These are phyloP conservation scores for Cercospora janseana DNA, from an alignment of 2,329 filamentous ascomycete genomes.

Conservation along the genomic window DNA sequence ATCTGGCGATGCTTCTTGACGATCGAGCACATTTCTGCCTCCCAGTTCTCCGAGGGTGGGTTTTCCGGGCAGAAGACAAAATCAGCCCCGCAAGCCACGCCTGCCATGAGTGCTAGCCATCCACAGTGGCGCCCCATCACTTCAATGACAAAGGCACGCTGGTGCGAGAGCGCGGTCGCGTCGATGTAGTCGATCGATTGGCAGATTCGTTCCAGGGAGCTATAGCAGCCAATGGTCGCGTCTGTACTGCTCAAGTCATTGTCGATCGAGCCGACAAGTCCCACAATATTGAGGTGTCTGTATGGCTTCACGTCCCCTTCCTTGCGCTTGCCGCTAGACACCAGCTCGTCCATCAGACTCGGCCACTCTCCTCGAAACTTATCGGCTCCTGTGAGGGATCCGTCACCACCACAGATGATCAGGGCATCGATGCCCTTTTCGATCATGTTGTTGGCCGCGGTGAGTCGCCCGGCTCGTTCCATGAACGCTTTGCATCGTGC, in stretches of 20 bases:
- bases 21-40: constrained; percentile 78
- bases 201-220: constrained; percentile 87
- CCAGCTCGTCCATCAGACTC: constrained; percentile 78
- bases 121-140: constrained; percentile 98
- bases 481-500: constrained; percentile 91
- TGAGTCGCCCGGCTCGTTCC: constrained; percentile 77
- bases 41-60: constrained; percentile 83
- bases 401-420: constrained; percentile 95
- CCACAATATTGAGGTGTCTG: constrained; percentile 89
- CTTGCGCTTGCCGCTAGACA: constrained; percentile 69
- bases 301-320: constrained; percentile 70
- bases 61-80: constrained; percentile 97
- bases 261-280: constrained; percentile 94
- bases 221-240: constrained; percentile 96
- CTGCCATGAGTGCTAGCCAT: constrained; percentile 94
- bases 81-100: constrained; percentile 90
- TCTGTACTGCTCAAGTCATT: constrained; percentile 97
- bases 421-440: constrained; percentile 89
- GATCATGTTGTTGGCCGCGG: constrained; percentile 91
- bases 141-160: constrained; percentile 93
- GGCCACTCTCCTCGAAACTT: constrained; percentile 92
- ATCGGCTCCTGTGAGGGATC: constrained; percentile 92
- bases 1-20: constrained; percentile 76
- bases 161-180: constrained; percentile 89
- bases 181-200: constrained; percentile 97